Base-by-base conservation (phyloP, 805 yeast species). In the Zygotorulaspora danielsina region DNA sequence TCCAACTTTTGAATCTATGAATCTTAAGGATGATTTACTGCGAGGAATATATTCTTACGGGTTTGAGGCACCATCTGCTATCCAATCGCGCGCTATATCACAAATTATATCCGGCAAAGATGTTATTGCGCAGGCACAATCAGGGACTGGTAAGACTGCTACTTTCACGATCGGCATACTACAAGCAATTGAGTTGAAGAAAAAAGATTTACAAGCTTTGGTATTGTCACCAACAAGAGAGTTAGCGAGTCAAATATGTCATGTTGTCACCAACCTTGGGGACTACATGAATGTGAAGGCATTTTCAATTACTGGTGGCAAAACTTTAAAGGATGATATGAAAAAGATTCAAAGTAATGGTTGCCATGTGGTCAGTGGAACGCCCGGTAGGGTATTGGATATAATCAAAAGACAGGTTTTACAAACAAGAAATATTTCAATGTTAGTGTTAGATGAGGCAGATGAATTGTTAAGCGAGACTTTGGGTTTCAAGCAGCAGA, bases 61-160 rank as follows among this genome's bases (percentile, higher is more conserved):
- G 54, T 93, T 87, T 66, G 97, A 90, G 70, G 76, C 79, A 38
- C 98, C 98, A 36, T 88, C 97, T 22, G 88, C 98, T 24, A 90
- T 93, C 69, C 98, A 93, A 69, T 88, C 90, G 51, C 77, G 97
- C 62, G 98, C 97, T 41, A 93, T 93, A 50, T 72, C 84, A 63
- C 98, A 94, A 61, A 89, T 93, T 61, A 85, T 88, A 51, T 78
- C 81, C 51, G 97, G 97, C 24, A 79, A 87, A 63, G 98, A 93
- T 64, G 89, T 88, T 26, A 80, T 93, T 45, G 97, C 97, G 34
- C 98, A 93, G 69, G 97, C 98, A 29, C 98, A 93, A 66, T 87
- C 96, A 7, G 98, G 98, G 62, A 93, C 98, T 17, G 98, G 98
- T 67, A 93, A 93, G 67, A 93, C 98, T 2, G 98, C 97, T 35